Evolutionary conservation across 2,329 filamentous ascomycete genomes (phyloP), one percentile per base, ranked within the genome.

Genomic region (Exserohilum rostratum): DNA sequence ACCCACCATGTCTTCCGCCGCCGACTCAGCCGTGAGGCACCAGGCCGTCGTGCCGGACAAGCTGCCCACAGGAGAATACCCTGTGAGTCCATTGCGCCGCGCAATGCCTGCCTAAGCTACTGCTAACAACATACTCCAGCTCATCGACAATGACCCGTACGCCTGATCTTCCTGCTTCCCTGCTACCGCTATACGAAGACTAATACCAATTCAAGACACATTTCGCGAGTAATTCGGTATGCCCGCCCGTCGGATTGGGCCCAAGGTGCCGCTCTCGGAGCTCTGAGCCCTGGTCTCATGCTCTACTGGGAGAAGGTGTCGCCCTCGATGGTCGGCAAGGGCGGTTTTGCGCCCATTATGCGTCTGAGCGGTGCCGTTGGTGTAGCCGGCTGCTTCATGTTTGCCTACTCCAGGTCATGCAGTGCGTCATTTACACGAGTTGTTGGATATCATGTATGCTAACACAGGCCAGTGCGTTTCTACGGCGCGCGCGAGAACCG

Each of bases 101-200:
- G 61, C 65, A 69, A 66, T 66, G 47, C 57, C 48, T 42, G 39
- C n/a, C 49, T 38, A n/a, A n/a, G n/a, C n/a, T n/a, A 50, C 48
- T 31, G 64, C 72, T 75, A 70, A 74, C 62, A 34, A 35, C 25
- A 47, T 47, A 45, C n/a, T n/a, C n/a, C 80, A 99, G 95, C 90
- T 98, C 81, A 98, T 99, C 79, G 95, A 99, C 83, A 96, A 91
- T 82, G 95, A 99, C 79, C 95, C 95, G 93, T 97, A 93, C 75
- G 88, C 78, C 18, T 34, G n/a, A n/a, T n/a, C n/a, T 58, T 20
- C 50, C 18, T 51, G 20, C 12, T 46, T n/a, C 49, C 34, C 45
- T 50, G 9, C 45, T 37, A 59, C 46, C 37, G 37, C 43, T n/a
- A 35, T 46, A 38, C 58, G 50, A 58, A 31, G 61, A 62, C 67